Conservation (phyloP, 306 rosid species). For the Glycine soja region DNA sequence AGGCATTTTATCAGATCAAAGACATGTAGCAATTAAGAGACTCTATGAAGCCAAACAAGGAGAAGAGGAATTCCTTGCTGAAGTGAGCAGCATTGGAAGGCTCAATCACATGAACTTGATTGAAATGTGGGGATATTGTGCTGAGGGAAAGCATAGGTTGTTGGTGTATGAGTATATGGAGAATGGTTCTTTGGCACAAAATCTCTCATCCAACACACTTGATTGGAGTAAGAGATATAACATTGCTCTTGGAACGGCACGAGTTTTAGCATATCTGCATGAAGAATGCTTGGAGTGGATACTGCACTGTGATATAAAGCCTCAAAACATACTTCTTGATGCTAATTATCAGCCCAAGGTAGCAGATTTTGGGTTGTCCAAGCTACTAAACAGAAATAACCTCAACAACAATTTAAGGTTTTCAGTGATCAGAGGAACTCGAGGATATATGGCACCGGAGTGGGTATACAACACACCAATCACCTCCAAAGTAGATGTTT, state of each 20-base stretch:
- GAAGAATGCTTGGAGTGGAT: slow-evolving; percentile 48
- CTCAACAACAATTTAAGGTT: slow-evolving; percentile 29
- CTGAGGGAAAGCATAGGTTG: slow-evolving; percentile 42
- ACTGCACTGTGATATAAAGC: slow-evolving; percentile 48
- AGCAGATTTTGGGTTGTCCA: slow-evolving; percentile 49
- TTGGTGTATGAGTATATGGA: slow-evolving; percentile 52
- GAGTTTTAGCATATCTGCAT: slow-evolving; percentile 46
- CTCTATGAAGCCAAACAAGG: slow-evolving; percentile 50
- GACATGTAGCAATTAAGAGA: slow-evolving; percentile 57
- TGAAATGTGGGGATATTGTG: slow-evolving; percentile 53
- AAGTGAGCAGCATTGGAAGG: slow-evolving; percentile 47
- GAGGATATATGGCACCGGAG: slow-evolving; percentile 50
- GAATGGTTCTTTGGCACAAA: slow-evolving; percentile 47
- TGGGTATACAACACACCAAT: slow-evolving; percentile 40
- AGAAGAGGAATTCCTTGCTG: slow-evolving; percentile 47
- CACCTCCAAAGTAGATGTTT: slow-evolving; percentile 48
- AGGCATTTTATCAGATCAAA: slow-evolving; percentile 50
- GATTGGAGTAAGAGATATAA: slow-evolving; percentile 44
- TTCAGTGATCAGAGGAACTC: slow-evolving; percentile 42
- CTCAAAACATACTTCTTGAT: slow-evolving; percentile 44
- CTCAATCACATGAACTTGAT: slow-evolving; percentile 51
- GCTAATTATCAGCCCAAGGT: slow-evolving; percentile 40
- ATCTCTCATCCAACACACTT: slow-evolving; percentile 25
- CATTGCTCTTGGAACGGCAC: slow-evolving; percentile 46
- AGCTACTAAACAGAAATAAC: slow-evolving; percentile 30